Evolutionary conservation across 495 filamentous ascomycete genomes (phyloP).

Genomic region (Cryomyces minteri): DNA sequence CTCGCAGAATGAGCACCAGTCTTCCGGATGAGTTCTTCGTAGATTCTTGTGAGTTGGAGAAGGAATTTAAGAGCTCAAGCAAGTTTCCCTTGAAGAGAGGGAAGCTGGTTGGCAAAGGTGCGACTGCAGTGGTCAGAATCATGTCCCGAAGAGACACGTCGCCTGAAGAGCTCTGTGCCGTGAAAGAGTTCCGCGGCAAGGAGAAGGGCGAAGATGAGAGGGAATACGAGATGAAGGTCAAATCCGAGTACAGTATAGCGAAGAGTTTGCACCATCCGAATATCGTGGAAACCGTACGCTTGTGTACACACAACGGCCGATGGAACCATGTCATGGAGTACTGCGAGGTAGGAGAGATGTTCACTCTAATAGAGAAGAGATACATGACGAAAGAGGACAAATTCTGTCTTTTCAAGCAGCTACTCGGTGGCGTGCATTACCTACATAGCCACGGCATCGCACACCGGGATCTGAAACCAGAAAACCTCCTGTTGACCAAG

Average conservation of each 20-base stretch:
- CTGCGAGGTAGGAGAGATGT: slow-evolving; percentile 56
- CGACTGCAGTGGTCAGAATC: slow-evolving; percentile 51
- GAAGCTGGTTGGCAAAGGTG: slow-evolving; percentile 41
- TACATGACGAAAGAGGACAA: slow-evolving; percentile 41
- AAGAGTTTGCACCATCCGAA: slow-evolving; percentile 64
- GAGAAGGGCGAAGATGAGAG: slow-evolving; percentile 27
- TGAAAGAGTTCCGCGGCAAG: slow-evolving; percentile 61
- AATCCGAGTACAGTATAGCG: slow-evolving; percentile 60
- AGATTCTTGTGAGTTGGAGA: slow-evolving; percentile 37
- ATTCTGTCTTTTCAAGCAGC: slow-evolving; percentile 64
- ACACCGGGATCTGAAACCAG: slow-evolving; percentile 68
- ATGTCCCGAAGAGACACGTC: slow-evolving; percentile 38
- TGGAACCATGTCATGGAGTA: slow-evolving; percentile 83
- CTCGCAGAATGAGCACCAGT: slow-evolving; percentile 40
- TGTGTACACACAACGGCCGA: slow-evolving; percentile 43
- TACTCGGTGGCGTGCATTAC: slow-evolving; percentile 50
- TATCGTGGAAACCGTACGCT: slow-evolving; percentile 50
- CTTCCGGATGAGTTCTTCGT: slow-evolving; percentile 46
- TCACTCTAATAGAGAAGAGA: slow-evolving; percentile 30
- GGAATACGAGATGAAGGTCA: slow-evolving; percentile 63
- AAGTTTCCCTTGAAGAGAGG: slow-evolving; percentile 3
- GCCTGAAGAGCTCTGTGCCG: slow-evolving; percentile 41
- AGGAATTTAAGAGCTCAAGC: slow-evolving; percentile 40
- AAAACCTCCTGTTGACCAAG: slow-evolving; percentile 52
- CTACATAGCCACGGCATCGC: slow-evolving; percentile 54